These are phyloP conservation scores for Ormosia emarginata DNA, from an alignment of 306 rosid species.

Conservation along the genomic window DNA sequence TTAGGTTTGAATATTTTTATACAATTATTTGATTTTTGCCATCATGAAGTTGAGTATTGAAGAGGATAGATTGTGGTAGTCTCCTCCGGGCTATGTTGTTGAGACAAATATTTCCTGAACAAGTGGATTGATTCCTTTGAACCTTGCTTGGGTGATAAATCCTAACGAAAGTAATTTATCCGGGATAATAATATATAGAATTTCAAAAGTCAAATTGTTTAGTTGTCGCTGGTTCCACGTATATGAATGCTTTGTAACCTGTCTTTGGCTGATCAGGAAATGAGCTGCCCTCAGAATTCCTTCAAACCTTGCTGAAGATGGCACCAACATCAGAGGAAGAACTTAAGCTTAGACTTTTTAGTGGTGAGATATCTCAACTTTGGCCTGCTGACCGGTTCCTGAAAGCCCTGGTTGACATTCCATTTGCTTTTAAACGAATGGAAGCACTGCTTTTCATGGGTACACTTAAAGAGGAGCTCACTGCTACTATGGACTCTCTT, in stretches of 20 bases:
- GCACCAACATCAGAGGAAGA: conserved; percentile 93
- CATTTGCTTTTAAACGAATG: conserved; percentile 80
- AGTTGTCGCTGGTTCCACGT: conserved; percentile 11
- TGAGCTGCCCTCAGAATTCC: conserved; percentile 79
- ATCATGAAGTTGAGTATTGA: not conserved
- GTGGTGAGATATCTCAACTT: conserved; percentile 74
- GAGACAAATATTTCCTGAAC: not conserved
- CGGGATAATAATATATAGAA: conserved; percentile 8
- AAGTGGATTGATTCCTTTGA: not conserved
- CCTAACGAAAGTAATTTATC: not conserved
- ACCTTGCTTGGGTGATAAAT: not conserved
- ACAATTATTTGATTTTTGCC: not conserved
- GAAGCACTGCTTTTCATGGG: conserved; percentile 77
- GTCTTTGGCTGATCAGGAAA: conserved; percentile 57
- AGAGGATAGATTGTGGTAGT: conserved; percentile 3
- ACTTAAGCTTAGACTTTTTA: conserved; percentile 77
- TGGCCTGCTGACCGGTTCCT: conserved; percentile 91
- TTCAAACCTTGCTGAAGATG: conserved; percentile 89
- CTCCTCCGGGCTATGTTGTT: not conserved
- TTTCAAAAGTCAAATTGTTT: not conserved
- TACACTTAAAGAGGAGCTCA: conserved; percentile 75
- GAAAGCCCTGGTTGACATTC: conserved; percentile 71
- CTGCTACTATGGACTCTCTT: conserved; percentile 61
- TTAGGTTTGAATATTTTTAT: not conserved
- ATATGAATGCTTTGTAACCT: conserved; percentile 22